A percentile compares a stretch with the other conserved stretches of the same genome.
These are phyloP conservation scores for Cubamyces sp. DNA, from an alignment of 768 basidiomycete species.

Conservation along the genomic window DNA sequence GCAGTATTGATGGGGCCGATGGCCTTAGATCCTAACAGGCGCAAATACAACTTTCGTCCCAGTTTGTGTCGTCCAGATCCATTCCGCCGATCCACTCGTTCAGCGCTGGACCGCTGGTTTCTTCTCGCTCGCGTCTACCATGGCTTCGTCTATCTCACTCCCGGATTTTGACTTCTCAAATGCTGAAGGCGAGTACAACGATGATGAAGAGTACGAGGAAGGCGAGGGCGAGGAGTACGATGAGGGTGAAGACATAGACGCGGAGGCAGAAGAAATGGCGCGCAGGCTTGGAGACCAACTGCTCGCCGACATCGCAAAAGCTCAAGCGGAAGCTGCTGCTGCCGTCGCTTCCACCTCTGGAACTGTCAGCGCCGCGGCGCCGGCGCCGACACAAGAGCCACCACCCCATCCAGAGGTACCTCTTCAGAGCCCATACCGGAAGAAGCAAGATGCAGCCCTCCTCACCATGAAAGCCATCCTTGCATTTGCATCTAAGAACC, in stretches of 20 bases:
- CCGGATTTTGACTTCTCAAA: constrained; percentile 18
- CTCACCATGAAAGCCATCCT: constrained; percentile 68
- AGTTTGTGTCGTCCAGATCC: neutral
- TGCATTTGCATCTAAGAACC: constrained; percentile 56
- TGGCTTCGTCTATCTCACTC: constrained; percentile 21
- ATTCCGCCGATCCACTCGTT: neutral
- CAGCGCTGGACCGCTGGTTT: neutral
- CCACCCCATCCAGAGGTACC: constrained; percentile 20
- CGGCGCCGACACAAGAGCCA: constrained; percentile 5
- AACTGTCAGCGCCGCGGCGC: constrained; percentile 5
- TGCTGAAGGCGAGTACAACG: constrained; percentile 11
- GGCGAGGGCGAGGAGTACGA: constrained; percentile 54
- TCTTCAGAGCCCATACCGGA: constrained; percentile 27
- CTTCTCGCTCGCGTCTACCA: neutral
- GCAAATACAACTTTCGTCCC: constrained; percentile 8
- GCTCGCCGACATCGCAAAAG: constrained; percentile 76
- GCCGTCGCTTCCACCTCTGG: constrained; percentile 15
- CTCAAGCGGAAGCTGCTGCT: constrained; percentile 48
- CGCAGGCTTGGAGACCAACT: constrained; percentile 75
- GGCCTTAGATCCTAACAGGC: constrained; percentile 8
- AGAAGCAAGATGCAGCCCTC: constrained; percentile 62
- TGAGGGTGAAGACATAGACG: constrained; percentile 62
- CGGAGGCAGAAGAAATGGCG: constrained; percentile 76
- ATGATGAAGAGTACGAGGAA: constrained; percentile 37
- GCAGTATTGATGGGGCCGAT: constrained; percentile 15